Conservation (phyloP, 1,284 basidiomycete genomes). For the Takashimella tepidaria region DNA sequence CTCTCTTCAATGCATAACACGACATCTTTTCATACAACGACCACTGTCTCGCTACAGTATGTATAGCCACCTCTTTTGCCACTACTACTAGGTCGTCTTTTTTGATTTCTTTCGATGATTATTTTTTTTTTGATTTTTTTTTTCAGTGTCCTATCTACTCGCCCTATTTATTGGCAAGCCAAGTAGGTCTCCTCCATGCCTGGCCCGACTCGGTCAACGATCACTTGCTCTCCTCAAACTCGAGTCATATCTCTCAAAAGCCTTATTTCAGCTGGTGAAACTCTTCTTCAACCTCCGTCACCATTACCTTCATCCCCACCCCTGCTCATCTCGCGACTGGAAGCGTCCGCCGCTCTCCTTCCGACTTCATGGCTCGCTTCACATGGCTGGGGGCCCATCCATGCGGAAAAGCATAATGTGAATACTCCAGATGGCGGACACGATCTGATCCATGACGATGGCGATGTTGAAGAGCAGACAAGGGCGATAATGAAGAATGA, state of each 20-base stretch:
- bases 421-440: background rate
- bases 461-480: constrained; percentile 6
- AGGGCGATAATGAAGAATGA: constrained; percentile 3
- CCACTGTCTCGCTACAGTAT: too few relatives aligned
- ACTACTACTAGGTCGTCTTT: too few relatives aligned
- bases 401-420: background rate
- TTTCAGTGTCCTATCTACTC: too few relatives aligned
- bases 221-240: too few relatives aligned
- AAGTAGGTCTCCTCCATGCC: too few relatives aligned
- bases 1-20: too few relatives aligned
- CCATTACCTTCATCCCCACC: constrained; percentile 28
- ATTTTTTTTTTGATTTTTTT: too few relatives aligned
- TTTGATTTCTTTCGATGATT: too few relatives aligned
- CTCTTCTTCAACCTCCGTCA: constrained; percentile 30
- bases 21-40: too few relatives aligned
- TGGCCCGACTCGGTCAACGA: too few relatives aligned
- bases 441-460: constrained; percentile 4
- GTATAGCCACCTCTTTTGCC: too few relatives aligned
- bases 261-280: constrained; percentile 21
- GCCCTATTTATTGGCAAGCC: too few relatives aligned
- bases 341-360: constrained; percentile 15
- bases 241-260: constrained; percentile 17
- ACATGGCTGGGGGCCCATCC: constrained; percentile 17
- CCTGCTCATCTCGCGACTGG: constrained; percentile 20
- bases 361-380: constrained; percentile 19